Evolutionary conservation across 148 eudicot genomes (phyloP), one percentile per base, ranked within the genome.

Genomic region (Selenicereus undatus): DNA sequence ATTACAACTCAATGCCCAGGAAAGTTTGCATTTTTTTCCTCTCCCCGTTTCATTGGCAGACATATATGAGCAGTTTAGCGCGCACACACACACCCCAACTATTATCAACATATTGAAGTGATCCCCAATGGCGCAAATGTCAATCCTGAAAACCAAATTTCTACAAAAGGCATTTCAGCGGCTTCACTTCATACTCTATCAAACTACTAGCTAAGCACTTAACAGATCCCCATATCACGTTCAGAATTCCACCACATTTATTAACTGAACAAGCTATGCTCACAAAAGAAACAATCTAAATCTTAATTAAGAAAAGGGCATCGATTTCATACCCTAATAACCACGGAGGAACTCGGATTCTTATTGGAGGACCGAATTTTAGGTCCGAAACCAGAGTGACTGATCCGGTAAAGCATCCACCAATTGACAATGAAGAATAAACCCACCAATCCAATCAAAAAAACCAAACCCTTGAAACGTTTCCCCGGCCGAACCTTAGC

Each of bases 391-490:
- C 78, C 86, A 32, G 91, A 68, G 65, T 88, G 84, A 60, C 78
- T 88, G 79, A 95, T 91, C 85, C 92, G 88, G 29, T 76, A 90
- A 84, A 93, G 89, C 92, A 95, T 93, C 94, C 94, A 95, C 90
- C 92, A 90, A 84, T 95, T 88, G 36, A 89, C 43, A 58, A 86
- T 29, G 58, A 95, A 81, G 78, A 95, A 93, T 42, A 89, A 79
- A 35, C 82, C 85, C 81, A 95, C 56, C 76, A 93, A 87, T 18
- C 86, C 91, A 79, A 86, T 69, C 26, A 92, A 48, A 30, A 72
- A 85, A 64, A 87, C 75, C 81, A 86, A 79, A n/a, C 88, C 86
- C 72, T 75, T 85, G 80, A 78, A 74, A 65, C 84, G 83, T 64
- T 81, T 84, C 87, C 72, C 75, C 22, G 78, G 84, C 76, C 82